A percentile compares a stretch with the other conserved stretches of the same genome.
Conservation (phyloP, 2,329 filamentous ascomycete species). For the Trichoderma arundinaceum region DNA sequence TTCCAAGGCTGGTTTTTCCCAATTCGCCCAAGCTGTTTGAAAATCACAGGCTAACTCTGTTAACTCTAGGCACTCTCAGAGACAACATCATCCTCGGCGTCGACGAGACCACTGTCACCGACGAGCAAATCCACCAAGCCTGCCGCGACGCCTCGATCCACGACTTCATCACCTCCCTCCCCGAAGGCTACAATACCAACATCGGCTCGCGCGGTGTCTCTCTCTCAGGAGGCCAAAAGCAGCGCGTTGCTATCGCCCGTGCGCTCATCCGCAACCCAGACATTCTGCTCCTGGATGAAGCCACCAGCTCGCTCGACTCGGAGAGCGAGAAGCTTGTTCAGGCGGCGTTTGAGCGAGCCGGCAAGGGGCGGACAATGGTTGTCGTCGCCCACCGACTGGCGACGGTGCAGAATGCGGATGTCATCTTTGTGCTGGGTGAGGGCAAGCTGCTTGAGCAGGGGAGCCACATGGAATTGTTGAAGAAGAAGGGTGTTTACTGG, state of each 20-base stretch:
- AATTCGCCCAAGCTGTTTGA: too few relatives aligned
- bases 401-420: conserved; percentile 77
- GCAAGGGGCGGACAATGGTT: conserved; percentile 67
- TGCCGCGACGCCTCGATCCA: conserved; percentile 70
- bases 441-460: conserved; percentile 62
- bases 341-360: conserved; percentile 68
- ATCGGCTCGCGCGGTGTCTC: conserved; percentile 70
- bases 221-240: conserved; percentile 74
- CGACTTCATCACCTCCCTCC: conserved; percentile 71
- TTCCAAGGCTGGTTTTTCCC: conserved; percentile 61
- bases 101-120: conserved; percentile 56
- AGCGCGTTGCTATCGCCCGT: conserved; percentile 71
- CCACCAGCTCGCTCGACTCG: conserved; percentile 71
- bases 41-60: conserved; percentile 9
- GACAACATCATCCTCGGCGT: conserved; percentile 75
- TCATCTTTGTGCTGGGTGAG: conserved; percentile 79
- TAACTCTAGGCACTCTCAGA: conserved; percentile 58
- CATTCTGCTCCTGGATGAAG: conserved; percentile 73
- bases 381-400: conserved; percentile 79
- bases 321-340: conserved; percentile 68
- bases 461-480: conserved; percentile 57
- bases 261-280: conserved; percentile 70
- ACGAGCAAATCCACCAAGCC: conserved; percentile 57
- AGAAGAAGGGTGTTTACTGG: conserved; percentile 60
- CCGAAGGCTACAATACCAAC: conserved; percentile 70